A percentile compares a stretch with the other conserved stretches of the same genome.
These are phyloP conservation scores for Malania oleifera DNA, from an alignment of 164 flowering plant species.

Conservation along the genomic window DNA sequence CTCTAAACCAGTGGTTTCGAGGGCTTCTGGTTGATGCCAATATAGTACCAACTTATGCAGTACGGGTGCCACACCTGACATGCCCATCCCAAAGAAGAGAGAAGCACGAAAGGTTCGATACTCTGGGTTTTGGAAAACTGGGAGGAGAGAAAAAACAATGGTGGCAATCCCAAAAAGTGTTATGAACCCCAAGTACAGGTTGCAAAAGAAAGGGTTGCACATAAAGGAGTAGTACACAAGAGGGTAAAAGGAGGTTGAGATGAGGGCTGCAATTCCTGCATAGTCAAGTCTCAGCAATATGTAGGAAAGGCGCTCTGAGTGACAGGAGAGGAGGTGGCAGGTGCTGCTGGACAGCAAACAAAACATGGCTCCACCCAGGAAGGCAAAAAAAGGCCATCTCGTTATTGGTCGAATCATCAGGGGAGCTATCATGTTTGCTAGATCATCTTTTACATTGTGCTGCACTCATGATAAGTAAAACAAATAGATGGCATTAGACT, in stretches of 20 bases:
- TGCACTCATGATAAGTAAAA: slow-evolving; percentile 28
- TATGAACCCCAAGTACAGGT: slow-evolving; percentile 79
- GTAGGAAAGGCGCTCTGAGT: slow-evolving; percentile 77
- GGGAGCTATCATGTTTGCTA: slow-evolving; percentile 74
- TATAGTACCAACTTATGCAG: slow-evolving; percentile 75
- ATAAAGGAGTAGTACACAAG: slow-evolving; percentile 95
- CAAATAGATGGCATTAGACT: slow-evolving; percentile 7
- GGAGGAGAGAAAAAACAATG: slow-evolving; percentile 62
- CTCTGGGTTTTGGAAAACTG: slow-evolving; percentile 79
- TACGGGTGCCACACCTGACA: slow-evolving; percentile 79
- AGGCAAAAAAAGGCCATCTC: slow-evolving; percentile 92
- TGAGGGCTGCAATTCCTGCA: slow-evolving; percentile 92
- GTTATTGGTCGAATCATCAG: slow-evolving; percentile 69
- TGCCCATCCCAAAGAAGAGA: slow-evolving; percentile 87
- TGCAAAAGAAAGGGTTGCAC: slow-evolving; percentile 90
- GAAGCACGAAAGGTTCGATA: slow-evolving; percentile 59
- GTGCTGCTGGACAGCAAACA: slow-evolving; percentile 91
- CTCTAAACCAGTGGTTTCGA: slow-evolving; percentile 86
- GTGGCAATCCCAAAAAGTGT: slow-evolving; percentile 77
- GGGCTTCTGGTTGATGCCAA: slow-evolving; percentile 72
- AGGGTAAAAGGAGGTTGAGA: slow-evolving; percentile 90
- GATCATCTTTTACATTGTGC: slow-evolving; percentile 61
- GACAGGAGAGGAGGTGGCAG: slow-evolving; percentile 91
- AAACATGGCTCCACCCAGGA: slow-evolving; percentile 97
- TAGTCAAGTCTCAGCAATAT: slow-evolving; percentile 92